These are phyloP conservation scores for Lachancea fermentati DNA, from an alignment of 805 yeast species.

Conservation along the genomic window DNA sequence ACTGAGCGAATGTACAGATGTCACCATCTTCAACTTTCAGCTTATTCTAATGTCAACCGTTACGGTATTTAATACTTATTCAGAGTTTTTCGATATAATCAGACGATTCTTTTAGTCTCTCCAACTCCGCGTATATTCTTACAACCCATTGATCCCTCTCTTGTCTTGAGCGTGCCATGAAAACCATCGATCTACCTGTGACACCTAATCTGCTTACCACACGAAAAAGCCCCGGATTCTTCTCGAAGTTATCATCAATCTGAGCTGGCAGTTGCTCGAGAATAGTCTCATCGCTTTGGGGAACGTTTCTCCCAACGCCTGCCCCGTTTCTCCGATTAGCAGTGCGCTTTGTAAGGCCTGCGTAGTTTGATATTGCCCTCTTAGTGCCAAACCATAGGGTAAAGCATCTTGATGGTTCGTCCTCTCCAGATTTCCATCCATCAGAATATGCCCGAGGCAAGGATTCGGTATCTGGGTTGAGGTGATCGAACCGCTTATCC, in stretches of 20 bases:
- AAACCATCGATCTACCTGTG: conserved; percentile 63
- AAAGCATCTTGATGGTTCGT: conserved; percentile 68
- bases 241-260: conserved; percentile 6
- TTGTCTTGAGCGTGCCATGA: conserved; percentile 74
- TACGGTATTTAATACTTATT: background rate
- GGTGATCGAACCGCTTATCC: conserved; percentile 40
- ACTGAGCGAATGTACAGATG: too few relatives aligned
- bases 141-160: conserved; percentile 82
- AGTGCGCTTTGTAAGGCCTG: background rate
- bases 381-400: conserved; percentile 79
- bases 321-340: background rate
- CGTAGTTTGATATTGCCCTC: conserved; percentile 35
- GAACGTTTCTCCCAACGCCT: too few relatives aligned
- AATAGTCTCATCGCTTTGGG: too few relatives aligned
- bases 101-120: conserved; percentile 21
- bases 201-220: conserved; percentile 54
- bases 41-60: too few relatives aligned
- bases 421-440: conserved; percentile 82
- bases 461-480: conserved; percentile 49
- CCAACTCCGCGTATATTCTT: conserved; percentile 32
- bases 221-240: conserved; percentile 10
- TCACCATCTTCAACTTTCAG: too few relatives aligned
- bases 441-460: conserved; percentile 72
- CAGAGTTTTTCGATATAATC: background rate
- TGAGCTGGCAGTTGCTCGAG: background rate